Conservation (phyloP, 2,329 filamentous ascomycete species). For the Ploettnerulaceae sp. region DNA sequence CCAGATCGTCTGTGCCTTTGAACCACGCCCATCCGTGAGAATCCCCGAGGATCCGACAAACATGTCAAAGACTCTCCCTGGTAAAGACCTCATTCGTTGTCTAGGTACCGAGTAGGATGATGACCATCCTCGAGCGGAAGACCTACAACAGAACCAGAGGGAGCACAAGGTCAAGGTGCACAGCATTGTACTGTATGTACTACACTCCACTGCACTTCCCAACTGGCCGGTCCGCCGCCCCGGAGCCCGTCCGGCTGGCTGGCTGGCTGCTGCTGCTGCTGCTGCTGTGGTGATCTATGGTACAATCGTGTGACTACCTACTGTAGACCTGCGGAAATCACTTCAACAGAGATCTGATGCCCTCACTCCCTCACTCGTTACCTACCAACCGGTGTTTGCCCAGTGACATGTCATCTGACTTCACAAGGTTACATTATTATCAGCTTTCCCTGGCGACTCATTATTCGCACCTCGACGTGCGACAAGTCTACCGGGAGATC, state of each 20-base stretch:
- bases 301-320: neutral
- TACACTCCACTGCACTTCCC: neutral
- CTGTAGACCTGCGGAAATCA: neutral
- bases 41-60: constrained; percentile 1
- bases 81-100: no score
- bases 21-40: no score
- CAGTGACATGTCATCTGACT: no score
- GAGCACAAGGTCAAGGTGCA: no score
- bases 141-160: no score
- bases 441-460: no score
- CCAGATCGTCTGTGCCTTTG: no score
- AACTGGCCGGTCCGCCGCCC: constrained; percentile 8
- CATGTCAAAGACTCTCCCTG: neutral
- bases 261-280: neutral
- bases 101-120: neutral
- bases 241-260: constrained; percentile 5
- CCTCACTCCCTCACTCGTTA: neutral
- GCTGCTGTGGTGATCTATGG: neutral
- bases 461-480: no score
- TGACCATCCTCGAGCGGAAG: neutral
- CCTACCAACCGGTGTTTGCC: neutral
- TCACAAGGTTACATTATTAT: no score
- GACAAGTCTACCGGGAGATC: constrained; percentile 4
- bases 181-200: neutral
- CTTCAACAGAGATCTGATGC: neutral